Evolutionary conservation across 2,329 filamentous ascomycete genomes (phyloP).

Genomic region (Cyclaneusma minus): DNA sequence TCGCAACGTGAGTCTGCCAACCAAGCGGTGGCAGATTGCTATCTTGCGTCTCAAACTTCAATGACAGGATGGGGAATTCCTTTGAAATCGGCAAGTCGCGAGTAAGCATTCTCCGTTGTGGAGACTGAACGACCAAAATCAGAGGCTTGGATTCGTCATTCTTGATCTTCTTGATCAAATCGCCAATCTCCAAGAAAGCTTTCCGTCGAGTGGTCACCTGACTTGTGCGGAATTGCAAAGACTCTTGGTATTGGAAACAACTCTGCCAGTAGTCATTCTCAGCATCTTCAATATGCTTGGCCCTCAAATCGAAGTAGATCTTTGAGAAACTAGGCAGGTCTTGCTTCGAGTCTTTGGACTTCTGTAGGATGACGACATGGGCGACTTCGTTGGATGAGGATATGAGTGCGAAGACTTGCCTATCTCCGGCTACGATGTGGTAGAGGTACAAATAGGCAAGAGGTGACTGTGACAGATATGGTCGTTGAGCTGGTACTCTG

Average conservation of each 20-base stretch:
- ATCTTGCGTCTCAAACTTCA: slow-evolving; percentile 72
- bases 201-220: slow-evolving; percentile 85
- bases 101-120: slow-evolving; percentile 62
- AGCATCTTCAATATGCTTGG: slow-evolving; percentile 47
- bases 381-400: slow-evolving; percentile 69
- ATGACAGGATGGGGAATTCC: slow-evolving; percentile 68
- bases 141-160: slow-evolving; percentile 69
- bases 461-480: slow-evolving; percentile 61
- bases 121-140: slow-evolving; percentile 82
- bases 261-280: slow-evolving; percentile 60
- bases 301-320: slow-evolving; percentile 67
- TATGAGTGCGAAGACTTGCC: slow-evolving; percentile 87
- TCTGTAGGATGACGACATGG: slow-evolving; percentile 77
- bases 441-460: slow-evolving; percentile 85
- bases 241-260: slow-evolving; percentile 76
- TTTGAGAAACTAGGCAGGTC: slow-evolving; percentile 82
- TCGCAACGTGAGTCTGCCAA: slow-evolving; percentile 83
- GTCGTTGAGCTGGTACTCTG: slow-evolving; percentile 46
- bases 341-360: slow-evolving; percentile 58
- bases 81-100: slow-evolving; percentile 74
- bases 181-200: slow-evolving; percentile 73
- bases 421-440: slow-evolving; percentile 78
- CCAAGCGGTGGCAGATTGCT: slow-evolving; percentile 79
- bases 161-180: slow-evolving; percentile 78
- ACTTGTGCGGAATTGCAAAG: slow-evolving; percentile 68